A percentile compares a stretch with the other conserved stretches of the same genome.
phyloP scores from a whole-genome alignment of 257 asterid genomes.

The Solanum paucissectum region DNA sequence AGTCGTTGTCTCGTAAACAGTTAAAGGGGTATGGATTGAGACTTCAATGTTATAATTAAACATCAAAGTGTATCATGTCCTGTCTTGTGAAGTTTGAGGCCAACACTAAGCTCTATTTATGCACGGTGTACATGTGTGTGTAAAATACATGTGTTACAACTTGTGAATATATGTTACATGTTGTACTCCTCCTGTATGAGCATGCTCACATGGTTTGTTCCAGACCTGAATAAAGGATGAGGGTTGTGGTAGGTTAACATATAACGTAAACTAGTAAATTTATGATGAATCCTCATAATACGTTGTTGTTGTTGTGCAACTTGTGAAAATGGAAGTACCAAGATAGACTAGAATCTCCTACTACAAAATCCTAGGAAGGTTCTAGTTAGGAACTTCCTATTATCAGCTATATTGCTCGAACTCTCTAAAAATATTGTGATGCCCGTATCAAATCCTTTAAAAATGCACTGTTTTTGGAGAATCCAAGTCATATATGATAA shows the following conservation, averaged over 20 bases:
- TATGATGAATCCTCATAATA: not conserved
- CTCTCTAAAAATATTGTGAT: not conserved
- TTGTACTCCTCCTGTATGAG: not conserved
- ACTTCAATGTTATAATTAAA: not conserved
- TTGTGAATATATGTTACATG: not conserved
- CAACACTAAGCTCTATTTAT: not conserved
- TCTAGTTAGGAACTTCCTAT: not conserved
- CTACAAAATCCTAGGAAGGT: not conserved
- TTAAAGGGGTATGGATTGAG: not conserved
- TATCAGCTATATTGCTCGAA: not conserved
- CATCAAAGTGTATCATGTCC: not conserved
- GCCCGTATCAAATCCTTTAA: not conserved
- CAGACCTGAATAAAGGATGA: not conserved
- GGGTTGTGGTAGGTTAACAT: not conserved
- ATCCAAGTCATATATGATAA: fast-evolving
- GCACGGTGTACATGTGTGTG: not conserved
- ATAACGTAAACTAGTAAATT: not conserved
- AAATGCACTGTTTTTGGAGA: fast-evolving
- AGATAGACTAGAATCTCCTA: not conserved
- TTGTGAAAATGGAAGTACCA: not conserved
- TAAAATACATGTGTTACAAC: not conserved
- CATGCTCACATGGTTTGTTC: not conserved
- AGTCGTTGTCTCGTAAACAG: no score
- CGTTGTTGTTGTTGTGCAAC: not conserved
- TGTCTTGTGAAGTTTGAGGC: not conserved